These are phyloP conservation scores for Neurospora sp. DNA, from an alignment of 495 filamentous ascomycete genomes.

Conservation along the genomic window DNA sequence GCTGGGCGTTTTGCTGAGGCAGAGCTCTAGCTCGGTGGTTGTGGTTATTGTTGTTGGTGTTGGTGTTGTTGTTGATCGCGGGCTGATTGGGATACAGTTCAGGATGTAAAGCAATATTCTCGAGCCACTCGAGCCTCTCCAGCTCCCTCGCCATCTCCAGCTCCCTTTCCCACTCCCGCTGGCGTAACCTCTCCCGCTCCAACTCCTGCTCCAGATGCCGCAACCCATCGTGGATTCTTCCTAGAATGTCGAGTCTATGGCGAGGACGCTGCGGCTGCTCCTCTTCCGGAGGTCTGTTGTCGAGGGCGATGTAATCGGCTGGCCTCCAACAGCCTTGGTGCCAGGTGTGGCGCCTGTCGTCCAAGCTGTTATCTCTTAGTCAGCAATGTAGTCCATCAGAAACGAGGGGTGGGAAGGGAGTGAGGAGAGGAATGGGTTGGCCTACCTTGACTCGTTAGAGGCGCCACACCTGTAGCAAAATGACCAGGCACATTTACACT, in stretches of 20 bases:
- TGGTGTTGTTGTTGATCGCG: background rate
- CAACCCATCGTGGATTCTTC: background rate
- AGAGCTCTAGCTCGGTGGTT: background rate
- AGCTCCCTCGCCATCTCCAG: background rate
- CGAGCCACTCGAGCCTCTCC: background rate
- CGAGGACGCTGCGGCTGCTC: background rate
- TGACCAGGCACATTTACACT: slow-evolving; percentile 1
- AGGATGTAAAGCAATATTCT: background rate
- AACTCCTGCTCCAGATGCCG: background rate
- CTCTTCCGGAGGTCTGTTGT: background rate
- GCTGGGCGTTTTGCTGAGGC: background rate
- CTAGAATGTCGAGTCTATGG: background rate
- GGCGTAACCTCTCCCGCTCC: background rate
- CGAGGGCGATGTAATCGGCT: background rate
- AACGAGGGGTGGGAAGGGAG: background rate
- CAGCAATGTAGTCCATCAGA: background rate
- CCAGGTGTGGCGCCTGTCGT: background rate
- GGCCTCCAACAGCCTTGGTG: background rate
- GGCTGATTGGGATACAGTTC: background rate
- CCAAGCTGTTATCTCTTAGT: background rate
- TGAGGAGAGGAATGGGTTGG: background rate
- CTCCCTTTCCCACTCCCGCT: background rate
- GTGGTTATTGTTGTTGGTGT: background rate
- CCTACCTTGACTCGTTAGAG: background rate
- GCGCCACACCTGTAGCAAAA: slow-evolving; percentile 2